These are phyloP conservation scores for Diaporthe ampelina DNA, from an alignment of 2,329 filamentous ascomycete species.

Conservation along the genomic window DNA sequence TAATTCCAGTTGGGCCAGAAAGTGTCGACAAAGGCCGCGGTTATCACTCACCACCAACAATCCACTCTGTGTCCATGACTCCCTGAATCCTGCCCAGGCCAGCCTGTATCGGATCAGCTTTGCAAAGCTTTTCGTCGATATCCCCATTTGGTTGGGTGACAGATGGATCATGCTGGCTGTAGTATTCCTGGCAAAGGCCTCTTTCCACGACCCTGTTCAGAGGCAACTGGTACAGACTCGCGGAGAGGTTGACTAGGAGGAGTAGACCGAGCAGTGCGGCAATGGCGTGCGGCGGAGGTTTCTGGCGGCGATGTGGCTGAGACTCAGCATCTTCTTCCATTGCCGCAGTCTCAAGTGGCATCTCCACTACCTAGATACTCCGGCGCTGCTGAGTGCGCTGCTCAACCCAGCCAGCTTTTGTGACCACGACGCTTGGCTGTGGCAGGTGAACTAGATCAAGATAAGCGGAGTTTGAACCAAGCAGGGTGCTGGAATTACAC, in stretches of 20 bases:
- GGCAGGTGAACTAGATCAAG: not conserved
- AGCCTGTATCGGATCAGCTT: constrained; percentile 65
- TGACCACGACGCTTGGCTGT: not conserved
- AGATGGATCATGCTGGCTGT: constrained; percentile 56
- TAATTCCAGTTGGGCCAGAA: not conserved
- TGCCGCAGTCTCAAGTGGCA: not conserved
- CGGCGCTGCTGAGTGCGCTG: not conserved
- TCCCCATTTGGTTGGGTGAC: constrained; percentile 52
- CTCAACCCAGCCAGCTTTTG: not conserved
- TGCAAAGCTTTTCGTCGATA: constrained; percentile 67
- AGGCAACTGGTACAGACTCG: constrained; percentile 63
- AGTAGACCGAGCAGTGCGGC: constrained; percentile 56
- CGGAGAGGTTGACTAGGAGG: constrained; percentile 61
- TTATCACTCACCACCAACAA: constrained; percentile 58
- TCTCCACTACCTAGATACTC: not conserved
- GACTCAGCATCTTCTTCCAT: constrained; percentile 2
- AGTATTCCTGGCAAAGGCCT: constrained; percentile 65
- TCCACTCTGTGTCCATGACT: constrained; percentile 62
- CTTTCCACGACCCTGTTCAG: constrained; percentile 62
- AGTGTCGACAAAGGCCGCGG: not conserved
- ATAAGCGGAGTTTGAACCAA: not conserved
- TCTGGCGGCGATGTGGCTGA: not conserved
- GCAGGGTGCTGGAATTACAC: not conserved
- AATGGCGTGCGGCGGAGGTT: constrained; percentile 36
- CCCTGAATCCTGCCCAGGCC: constrained; percentile 67